phyloP scores from a whole-genome alignment of 2,329 filamentous ascomycete genomes.

The Fonsecaea pedrosoi region DNA sequence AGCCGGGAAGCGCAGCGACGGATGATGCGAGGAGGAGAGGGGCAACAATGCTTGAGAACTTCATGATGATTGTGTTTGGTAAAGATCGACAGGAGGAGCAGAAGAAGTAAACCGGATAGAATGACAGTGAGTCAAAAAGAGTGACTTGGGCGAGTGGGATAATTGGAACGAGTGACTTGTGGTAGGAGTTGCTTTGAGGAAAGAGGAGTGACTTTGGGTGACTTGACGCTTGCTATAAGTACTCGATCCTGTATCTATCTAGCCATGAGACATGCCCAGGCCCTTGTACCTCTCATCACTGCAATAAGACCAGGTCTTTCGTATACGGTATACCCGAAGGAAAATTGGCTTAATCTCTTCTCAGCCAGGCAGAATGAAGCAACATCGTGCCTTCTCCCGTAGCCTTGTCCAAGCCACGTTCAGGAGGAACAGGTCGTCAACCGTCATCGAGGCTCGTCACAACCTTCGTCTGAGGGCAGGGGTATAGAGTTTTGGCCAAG shows the following conservation, averaged over 20 bases:
- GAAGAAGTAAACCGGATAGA: not conserved
- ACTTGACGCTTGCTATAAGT: not conserved
- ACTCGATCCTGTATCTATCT: not conserved
- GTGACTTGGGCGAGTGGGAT: not conserved
- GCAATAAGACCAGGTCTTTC: not conserved
- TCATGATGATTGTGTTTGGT: slow-evolving; percentile 21
- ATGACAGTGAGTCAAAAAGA: slow-evolving; percentile 3
- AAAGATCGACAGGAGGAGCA: not conserved
- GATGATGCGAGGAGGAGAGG: slow-evolving; percentile 22
- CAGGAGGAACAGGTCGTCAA: not conserved
- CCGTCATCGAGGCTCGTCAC: not conserved
- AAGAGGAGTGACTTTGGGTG: not conserved
- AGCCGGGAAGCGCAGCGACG: slow-evolving; percentile 20
- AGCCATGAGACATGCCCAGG: not conserved
- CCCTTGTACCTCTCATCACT: slow-evolving; percentile 12
- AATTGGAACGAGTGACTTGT: not conserved
- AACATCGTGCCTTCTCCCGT: not conserved
- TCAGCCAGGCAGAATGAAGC: not conserved
- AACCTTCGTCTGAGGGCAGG: not conserved
- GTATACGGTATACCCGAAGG: not conserved
- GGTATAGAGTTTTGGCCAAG: not conserved
- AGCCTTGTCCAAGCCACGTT: slow-evolving; percentile 7
- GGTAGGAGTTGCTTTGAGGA: not conserved
- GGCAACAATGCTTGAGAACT: slow-evolving; percentile 27
- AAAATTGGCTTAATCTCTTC: slow-evolving; percentile 5